Evolutionary conservation across 768 basidiomycete genomes (phyloP).

Genomic region (Lactarius psammicola): DNA sequence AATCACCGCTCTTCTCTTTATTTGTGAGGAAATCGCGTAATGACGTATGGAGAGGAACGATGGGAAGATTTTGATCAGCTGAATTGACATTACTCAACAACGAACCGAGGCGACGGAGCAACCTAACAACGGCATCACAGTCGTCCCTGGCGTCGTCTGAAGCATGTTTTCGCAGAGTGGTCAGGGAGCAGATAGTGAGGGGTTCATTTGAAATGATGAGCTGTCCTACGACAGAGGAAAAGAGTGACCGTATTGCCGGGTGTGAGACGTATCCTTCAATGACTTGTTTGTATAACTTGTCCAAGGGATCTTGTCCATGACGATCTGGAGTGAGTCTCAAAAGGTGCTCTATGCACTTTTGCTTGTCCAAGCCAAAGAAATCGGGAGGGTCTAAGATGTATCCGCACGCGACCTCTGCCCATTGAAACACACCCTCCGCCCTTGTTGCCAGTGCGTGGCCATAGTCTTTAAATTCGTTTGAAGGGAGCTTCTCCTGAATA

Average conservation of each 20-base stretch:
- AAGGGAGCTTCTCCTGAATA: background rate
- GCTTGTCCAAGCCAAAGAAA: no score
- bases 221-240: background rate
- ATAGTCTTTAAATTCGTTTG: background rate
- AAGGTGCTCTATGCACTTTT: no score
- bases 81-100: constrained; percentile 2
- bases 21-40: background rate
- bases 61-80: background rate
- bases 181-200: background rate
- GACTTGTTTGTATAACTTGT: no score
- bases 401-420: background rate
- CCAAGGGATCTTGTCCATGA: background rate
- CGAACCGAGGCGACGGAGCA: background rate
- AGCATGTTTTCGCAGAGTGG: background rate
- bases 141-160: background rate
- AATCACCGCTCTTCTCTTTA: background rate
- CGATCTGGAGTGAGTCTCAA: background rate
- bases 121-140: background rate
- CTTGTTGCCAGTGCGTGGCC: background rate
- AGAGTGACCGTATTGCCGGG: background rate
- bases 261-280: no score
- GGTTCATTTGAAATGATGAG: background rate
- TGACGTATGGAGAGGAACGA: background rate
- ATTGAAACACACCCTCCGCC: background rate
- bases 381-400: background rate